Evolutionary conservation across 345 rosid genomes (phyloP).

Genomic region (Melastoma malabathricum): DNA sequence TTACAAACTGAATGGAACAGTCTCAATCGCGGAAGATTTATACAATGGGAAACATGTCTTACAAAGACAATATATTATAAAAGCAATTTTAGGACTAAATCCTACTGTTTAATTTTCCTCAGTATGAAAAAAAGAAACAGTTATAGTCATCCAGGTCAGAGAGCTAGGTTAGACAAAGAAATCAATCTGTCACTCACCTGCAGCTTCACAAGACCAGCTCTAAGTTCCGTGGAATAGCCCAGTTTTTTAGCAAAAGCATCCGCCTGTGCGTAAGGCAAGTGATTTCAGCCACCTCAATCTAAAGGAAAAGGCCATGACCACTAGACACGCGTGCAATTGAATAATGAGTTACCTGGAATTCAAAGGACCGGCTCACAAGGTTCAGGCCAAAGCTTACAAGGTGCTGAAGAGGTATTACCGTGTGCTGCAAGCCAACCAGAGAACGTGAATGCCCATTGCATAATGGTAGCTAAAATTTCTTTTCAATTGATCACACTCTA

Average conservation of each 20-base stretch:
- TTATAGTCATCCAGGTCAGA: no score
- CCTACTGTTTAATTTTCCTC: no score
- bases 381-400: constrained; percentile 79
- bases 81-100: no score
- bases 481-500: constrained; percentile 1
- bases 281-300: neutral
- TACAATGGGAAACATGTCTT: no score
- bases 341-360: constrained; percentile 65
- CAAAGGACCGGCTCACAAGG: constrained; percentile 92
- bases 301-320: neutral
- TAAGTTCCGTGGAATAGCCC: constrained; percentile 68
- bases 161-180: neutral
- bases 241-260: constrained; percentile 95
- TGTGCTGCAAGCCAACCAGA: constrained; percentile 48
- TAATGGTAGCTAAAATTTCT: neutral
- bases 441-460: neutral
- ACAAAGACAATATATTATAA: no score
- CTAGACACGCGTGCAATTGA: neutral
- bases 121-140: no score
- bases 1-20: no score
- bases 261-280: constrained; percentile 36
- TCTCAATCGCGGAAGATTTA: no score
- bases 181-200: constrained; percentile 43
- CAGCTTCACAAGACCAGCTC: constrained; percentile 85
- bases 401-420: constrained; percentile 83